These are phyloP conservation scores for Solanum hybrid DNA, from an alignment of 305 asterid genomes.

Conservation along the genomic window DNA sequence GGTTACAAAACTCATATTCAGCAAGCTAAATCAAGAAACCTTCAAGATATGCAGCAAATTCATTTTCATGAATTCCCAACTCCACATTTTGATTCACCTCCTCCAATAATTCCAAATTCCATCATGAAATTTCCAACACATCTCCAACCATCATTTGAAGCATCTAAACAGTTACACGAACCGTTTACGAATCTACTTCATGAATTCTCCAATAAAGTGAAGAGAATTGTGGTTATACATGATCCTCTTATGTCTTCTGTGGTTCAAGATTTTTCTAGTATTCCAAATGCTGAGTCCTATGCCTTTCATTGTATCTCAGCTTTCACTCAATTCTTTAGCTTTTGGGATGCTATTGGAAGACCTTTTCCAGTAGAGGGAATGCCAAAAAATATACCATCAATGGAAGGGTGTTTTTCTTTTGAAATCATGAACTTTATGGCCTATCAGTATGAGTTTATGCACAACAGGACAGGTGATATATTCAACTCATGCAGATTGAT, in stretches of 20 bases:
- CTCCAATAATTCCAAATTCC: slow-evolving; percentile 18
- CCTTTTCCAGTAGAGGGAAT: slow-evolving; percentile 10
- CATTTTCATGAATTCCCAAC: slow-evolving; percentile 22
- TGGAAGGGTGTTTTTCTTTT: neutral
- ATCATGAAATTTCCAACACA: slow-evolving; percentile 17
- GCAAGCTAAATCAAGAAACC: slow-evolving; percentile 18
- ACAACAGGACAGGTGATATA: slow-evolving; percentile 12
- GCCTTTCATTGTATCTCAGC: slow-evolving; percentile 14
- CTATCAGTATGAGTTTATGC: neutral
- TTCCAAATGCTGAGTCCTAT: slow-evolving; percentile 23
- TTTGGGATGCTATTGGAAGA: slow-evolving; percentile 14
- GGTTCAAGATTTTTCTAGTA: slow-evolving; percentile 15
- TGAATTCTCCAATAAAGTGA: neutral
- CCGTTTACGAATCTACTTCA: slow-evolving; percentile 4
- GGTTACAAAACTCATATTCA: slow-evolving; percentile 9
- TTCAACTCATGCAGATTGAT: slow-evolving; percentile 17
- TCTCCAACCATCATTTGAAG: slow-evolving; percentile 17
- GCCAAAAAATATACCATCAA: neutral
- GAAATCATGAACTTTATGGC: slow-evolving; percentile 7
- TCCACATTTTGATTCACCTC: slow-evolving; percentile 17
- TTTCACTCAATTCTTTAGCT: neutral
- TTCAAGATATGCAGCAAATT: slow-evolving; percentile 1
- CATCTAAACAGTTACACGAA: slow-evolving; percentile 6
- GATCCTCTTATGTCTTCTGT: slow-evolving; percentile 17
- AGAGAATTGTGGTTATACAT: slow-evolving; percentile 14